Base-by-base conservation (phyloP, 495 filamentous ascomycete species). In the Aspergillus bertholletiae region DNA sequence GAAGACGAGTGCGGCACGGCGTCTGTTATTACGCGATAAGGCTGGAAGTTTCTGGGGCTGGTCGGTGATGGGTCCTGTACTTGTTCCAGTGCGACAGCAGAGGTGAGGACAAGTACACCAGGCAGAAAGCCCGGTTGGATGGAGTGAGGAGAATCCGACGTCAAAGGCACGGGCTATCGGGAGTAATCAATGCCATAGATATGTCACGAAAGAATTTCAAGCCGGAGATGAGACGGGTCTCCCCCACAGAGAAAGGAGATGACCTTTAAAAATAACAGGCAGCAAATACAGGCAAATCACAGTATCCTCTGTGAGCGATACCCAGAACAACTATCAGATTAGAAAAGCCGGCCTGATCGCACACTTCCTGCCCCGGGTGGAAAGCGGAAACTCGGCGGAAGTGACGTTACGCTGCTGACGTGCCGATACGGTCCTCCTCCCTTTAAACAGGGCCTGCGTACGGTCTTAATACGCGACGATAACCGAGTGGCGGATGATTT, bases 391-490 rank as follows among this genome's bases (percentile, higher is more conserved):
- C 23, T 49, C 44, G 18, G 49, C 56, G 55, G 49, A 35, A 30
- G 53, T 59, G 59, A 58, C 59, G 55, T 56, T 68, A 69, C 58
- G 45, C 58, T 52, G 26, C 61, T 72, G 65, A 70, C 68, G 56
- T 71, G 70, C 72, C 72, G 72, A 73, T 73, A 74, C 72, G 57
- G 53, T 46, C 58, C 52, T 54, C 47, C 8, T 24, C 45, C 63
- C 59, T 40, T 54, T 21, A 23, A 30, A 4, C 5, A 7, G 1
- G 1, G 15, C 41, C 44, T 23, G 35, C 41, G 51, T 62, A 65
- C 62, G 37, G 59, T 65, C 44, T 50, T 18, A 41, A 57, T 57
- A 65, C 62, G 45, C 34, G 23, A 17, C 35, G 45, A 47, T 21
- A 54, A 55, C 58, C 62, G 62, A 58, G 54, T 59, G 58, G 58